Evolutionary conservation across 805 yeast genomes (phyloP).

Genomic region (Candida sphagnicola): DNA sequence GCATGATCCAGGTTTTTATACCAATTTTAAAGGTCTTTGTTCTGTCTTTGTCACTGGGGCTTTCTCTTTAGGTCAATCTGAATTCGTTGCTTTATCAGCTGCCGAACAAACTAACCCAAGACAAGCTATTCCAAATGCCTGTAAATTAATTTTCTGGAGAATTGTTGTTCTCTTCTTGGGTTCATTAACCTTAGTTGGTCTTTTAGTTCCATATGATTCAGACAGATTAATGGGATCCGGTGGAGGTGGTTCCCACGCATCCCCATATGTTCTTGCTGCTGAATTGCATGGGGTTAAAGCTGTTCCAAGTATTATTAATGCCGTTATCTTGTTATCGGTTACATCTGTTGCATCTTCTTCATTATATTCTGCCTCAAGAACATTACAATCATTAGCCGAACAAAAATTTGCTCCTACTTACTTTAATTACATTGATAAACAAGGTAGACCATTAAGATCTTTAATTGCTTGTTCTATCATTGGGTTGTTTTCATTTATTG

Average conservation of each 20-base stretch:
- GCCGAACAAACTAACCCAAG: conserved; percentile 39
- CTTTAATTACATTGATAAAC: conserved; percentile 37
- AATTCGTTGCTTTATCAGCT: conserved; percentile 36
- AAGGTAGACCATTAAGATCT: conserved; percentile 40
- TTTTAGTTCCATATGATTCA: conserved; percentile 34
- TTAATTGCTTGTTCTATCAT: conserved; percentile 28
- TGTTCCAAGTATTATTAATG: conserved; percentile 39
- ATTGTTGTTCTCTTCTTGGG: conserved; percentile 37
- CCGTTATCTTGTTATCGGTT: conserved; percentile 38
- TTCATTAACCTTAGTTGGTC: conserved; percentile 34
- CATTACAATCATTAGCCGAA: conserved; percentile 38
- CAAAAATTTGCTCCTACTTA: conserved; percentile 39
- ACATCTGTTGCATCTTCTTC: conserved; percentile 42
- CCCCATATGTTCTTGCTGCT: conserved; percentile 42
- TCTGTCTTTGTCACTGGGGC: conserved; percentile 38
- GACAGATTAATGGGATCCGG: conserved; percentile 31
- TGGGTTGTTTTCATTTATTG: conserved; percentile 38
- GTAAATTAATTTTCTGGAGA: conserved; percentile 39
- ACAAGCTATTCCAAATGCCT: conserved; percentile 36
- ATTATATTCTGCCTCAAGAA: conserved; percentile 39
- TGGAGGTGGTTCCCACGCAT: conserved; percentile 31
- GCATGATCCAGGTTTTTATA: conserved; percentile 36
- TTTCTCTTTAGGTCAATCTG: conserved; percentile 39
- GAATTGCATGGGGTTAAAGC: conserved; percentile 35
- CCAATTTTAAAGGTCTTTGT: conserved; percentile 37